Percentiles rank a stretch among this genome's conserved stretches.
Evolutionary conservation across 768 basidiomycete genomes (phyloP).

Genomic region (Baorangia bicolor): DNA sequence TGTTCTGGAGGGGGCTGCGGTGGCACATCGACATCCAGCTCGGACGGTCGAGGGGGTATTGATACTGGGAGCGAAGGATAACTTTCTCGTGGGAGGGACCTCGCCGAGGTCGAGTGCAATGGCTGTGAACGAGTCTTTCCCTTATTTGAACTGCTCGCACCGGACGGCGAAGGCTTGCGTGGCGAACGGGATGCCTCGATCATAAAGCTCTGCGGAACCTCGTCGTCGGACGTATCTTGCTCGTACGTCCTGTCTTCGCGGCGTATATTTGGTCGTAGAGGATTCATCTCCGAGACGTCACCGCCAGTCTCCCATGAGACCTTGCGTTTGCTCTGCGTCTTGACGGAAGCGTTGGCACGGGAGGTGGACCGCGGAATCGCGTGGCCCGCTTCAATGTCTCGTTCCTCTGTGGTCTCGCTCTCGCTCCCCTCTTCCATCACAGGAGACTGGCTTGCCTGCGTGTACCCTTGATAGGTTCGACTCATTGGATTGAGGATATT

Average conservation of each 20-base stretch:
- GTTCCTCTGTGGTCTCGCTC: constrained; percentile 43
- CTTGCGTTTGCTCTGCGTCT: constrained; percentile 47
- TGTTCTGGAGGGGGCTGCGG: constrained; percentile 22
- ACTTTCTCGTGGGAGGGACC: constrained; percentile 39
- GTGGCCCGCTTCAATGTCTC: constrained; percentile 63
- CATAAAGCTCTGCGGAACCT: constrained; percentile 84
- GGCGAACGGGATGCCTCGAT: constrained; percentile 59
- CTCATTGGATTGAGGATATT: constrained; percentile 82
- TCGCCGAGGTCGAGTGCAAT: constrained; percentile 48
- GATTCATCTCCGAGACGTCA: constrained; percentile 53
- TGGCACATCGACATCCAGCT: constrained; percentile 45
- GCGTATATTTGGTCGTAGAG: constrained; percentile 70
- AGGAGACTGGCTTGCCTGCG: constrained; percentile 67
- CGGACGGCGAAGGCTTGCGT: constrained; percentile 37
- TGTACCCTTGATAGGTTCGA: constrained; percentile 71
- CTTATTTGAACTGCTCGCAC: constrained; percentile 29
- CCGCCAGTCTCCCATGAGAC: constrained; percentile 59
- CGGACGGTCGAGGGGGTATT: constrained; percentile 65
- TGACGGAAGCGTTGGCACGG: constrained; percentile 32
- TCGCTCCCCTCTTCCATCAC: constrained; percentile 70
- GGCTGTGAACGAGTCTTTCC: constrained; percentile 47
- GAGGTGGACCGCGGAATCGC: constrained; percentile 35
- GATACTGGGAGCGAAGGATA: constrained; percentile 41
- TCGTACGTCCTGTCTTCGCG: constrained; percentile 59
- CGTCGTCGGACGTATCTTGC: constrained; percentile 72